Evolutionary conservation across 495 filamentous ascomycete genomes (phyloP).

Genomic region (Cryomyces antarcticus): DNA sequence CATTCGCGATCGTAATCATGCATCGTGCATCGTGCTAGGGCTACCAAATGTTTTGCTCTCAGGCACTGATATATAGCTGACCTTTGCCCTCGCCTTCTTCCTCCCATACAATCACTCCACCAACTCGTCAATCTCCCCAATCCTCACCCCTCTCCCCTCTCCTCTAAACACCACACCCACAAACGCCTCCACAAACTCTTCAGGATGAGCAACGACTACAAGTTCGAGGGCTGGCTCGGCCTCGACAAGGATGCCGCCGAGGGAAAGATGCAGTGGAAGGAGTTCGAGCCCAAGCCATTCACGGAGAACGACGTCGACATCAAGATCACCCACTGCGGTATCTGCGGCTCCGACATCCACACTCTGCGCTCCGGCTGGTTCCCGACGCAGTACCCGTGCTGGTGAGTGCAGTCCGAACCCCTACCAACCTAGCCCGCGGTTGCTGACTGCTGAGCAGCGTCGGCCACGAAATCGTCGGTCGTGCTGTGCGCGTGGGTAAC

Average conservation of each 20-base stretch:
- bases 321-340: constrained; percentile 60
- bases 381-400: constrained; percentile 41
- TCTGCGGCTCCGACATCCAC: constrained; percentile 67
- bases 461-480: constrained; percentile 75
- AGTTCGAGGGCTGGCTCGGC: constrained; percentile 72
- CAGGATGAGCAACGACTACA: constrained; percentile 19
- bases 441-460: constrained; percentile 30
- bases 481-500: constrained; percentile 46
- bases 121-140: too few species aligned
- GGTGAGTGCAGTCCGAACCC: too few species aligned
- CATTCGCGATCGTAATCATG: too few species aligned
- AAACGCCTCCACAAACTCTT: neutral
- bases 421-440: neutral
- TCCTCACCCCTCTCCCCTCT: too few species aligned
- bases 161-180: too few species aligned
- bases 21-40: too few species aligned
- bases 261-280: constrained; percentile 50
- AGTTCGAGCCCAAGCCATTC: constrained; percentile 62
- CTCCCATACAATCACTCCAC: too few species aligned
- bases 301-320: constrained; percentile 61
- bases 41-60: too few species aligned
- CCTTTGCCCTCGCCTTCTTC: too few species aligned
- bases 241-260: constrained; percentile 34
- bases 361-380: constrained; percentile 56
- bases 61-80: too few species aligned